These are phyloP conservation scores for Blastocystis sp. DNA, from an alignment of 352 stramenopile genomes.

Conservation along the genomic window DNA sequence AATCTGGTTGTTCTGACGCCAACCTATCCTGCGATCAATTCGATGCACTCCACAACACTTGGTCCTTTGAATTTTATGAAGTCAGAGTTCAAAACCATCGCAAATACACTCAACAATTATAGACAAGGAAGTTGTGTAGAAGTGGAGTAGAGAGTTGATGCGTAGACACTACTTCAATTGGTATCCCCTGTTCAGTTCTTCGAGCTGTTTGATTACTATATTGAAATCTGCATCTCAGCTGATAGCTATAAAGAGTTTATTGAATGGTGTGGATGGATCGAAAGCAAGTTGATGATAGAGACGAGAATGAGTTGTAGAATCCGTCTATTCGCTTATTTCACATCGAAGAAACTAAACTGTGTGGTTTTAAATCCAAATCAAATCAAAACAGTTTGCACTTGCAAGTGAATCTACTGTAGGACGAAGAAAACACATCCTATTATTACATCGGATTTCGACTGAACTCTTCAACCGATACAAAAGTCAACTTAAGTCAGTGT, in stretches of 20 bases:
- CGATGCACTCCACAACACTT: neutral
- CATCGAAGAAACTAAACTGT: neutral
- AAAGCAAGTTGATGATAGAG: constrained; percentile 4
- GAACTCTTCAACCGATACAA: neutral
- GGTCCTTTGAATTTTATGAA: neutral
- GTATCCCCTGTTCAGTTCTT: neutral
- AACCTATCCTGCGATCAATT: neutral
- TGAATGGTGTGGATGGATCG: constrained; percentile 2
- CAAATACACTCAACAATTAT: neutral
- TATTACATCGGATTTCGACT: neutral
- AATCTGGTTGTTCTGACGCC: constrained; percentile 15
- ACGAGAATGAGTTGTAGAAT: neutral
- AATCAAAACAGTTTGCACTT: too few relatives aligned
- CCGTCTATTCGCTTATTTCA: neutral
- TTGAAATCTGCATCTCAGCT: neutral
- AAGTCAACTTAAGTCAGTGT: neutral
- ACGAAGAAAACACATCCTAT: neutral
- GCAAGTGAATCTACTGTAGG: neutral
- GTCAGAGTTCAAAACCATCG: too few relatives aligned
- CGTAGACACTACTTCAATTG: neutral
- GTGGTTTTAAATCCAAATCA: neutral
- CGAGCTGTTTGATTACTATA: neutral
- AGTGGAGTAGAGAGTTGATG: neutral
- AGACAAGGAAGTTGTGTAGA: neutral
- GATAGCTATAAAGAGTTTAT: neutral